Evolutionary conservation across 73 alveolate genomes (phyloP).

Genomic region (Durusdinium trenchii): DNA sequence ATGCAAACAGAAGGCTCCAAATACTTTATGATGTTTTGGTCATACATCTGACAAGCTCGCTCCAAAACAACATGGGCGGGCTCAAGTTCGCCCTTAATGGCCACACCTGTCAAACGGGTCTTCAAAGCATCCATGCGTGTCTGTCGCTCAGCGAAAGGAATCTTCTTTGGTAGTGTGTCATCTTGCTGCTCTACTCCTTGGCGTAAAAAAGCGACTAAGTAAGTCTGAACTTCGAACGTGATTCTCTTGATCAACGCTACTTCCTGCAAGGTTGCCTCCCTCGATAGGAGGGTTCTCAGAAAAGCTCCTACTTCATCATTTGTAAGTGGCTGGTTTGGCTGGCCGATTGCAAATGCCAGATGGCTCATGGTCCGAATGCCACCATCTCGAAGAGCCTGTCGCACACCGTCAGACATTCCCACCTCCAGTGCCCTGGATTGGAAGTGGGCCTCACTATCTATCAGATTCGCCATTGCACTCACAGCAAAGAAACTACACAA

Average conservation of each 20-base stretch:
- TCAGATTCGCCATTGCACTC: no score
- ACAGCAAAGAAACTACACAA: no score
- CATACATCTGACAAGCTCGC: background rate
- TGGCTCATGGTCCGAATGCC: no score
- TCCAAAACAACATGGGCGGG: conserved; percentile 16
- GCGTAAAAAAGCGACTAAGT: background rate
- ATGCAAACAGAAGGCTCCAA: background rate
- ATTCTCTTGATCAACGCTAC: background rate
- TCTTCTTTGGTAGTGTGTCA: background rate
- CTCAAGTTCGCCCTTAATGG: background rate
- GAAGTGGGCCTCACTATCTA: no score
- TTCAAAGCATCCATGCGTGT: background rate
- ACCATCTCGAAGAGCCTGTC: no score
- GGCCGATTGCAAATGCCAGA: background rate
- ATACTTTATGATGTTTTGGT: background rate
- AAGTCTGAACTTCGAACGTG: conserved; percentile 5
- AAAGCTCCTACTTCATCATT: background rate
- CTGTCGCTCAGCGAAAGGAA: background rate
- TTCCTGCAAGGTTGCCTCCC: conserved; percentile 9
- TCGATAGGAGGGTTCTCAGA: background rate
- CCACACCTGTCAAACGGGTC: background rate
- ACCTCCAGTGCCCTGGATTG: no score
- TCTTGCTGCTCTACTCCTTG: background rate
- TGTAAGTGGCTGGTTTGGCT: background rate
- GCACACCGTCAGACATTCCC: no score